Evolutionary conservation across 805 yeast genomes (phyloP).

Genomic region (Trichomonascus vanleenenianus): DNA sequence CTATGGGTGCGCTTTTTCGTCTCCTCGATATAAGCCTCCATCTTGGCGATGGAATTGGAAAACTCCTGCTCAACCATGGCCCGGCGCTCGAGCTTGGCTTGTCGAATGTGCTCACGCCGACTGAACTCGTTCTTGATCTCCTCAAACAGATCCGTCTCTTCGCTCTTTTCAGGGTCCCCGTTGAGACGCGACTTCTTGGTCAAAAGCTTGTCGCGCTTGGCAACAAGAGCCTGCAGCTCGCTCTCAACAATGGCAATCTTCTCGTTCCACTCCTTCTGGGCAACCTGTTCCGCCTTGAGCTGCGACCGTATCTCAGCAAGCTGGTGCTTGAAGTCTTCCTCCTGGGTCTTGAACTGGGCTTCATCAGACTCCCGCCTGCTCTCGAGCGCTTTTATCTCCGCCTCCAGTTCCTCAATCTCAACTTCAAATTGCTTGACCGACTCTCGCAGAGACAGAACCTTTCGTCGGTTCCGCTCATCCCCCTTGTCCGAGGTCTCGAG

Average conservation of each 20-base stretch:
- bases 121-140: conserved; percentile 21
- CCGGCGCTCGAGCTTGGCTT: conserved; percentile 24
- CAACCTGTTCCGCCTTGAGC: conserved; percentile 12
- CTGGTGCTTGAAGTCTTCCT: conserved; percentile 13
- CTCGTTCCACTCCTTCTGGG: conserved; percentile 12
- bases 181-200: conserved; percentile 19
- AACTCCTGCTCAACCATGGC: conserved; percentile 26
- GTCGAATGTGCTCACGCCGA: conserved; percentile 19
- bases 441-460: conserved; percentile 43
- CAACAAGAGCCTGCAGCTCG: conserved; percentile 19
- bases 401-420: conserved; percentile 24
- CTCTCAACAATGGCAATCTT: conserved; percentile 14
- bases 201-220: conserved; percentile 22
- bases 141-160: conserved; percentile 16
- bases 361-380: conserved; percentile 8
- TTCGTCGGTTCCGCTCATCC: conserved; percentile 49
- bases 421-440: conserved; percentile 36
- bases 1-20: conserved; percentile 17
- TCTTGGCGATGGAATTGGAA: conserved; percentile 26
- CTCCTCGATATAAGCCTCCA: conserved; percentile 27
- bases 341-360: conserved; percentile 4
- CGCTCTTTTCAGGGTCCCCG: conserved; percentile 22
- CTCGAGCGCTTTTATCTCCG: conserved; percentile 10
- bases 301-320: conserved; percentile 4
- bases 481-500: conserved; percentile 41